Evolutionary conservation across 1,284 basidiomycete species (phyloP).

Genomic region (Agaricales sp.): DNA sequence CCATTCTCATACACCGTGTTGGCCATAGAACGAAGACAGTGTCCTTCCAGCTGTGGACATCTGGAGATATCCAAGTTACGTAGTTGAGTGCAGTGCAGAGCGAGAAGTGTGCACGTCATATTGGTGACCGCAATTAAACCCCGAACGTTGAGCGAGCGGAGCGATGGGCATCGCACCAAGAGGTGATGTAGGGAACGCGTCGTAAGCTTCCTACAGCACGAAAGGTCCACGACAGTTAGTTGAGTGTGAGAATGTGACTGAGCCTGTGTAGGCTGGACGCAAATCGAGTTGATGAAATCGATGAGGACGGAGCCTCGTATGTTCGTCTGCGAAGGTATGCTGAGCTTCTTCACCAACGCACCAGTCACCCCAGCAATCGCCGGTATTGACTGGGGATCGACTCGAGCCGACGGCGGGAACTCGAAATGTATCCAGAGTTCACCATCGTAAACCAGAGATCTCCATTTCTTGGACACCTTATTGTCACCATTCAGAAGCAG

Average conservation of each 20-base stretch:
- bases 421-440: conserved; percentile 73
- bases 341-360: conserved; percentile 55
- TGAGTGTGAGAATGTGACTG: conserved; percentile 40
- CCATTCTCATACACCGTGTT: conserved; percentile 30
- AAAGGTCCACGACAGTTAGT: conserved; percentile 62
- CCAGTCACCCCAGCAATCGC: conserved; percentile 44
- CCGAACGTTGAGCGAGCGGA: conserved; percentile 55
- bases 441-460: conserved; percentile 72
- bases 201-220: conserved; percentile 61
- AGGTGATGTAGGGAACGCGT: conserved; percentile 61
- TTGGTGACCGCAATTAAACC: conserved; percentile 63
- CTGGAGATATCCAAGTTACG: conserved; percentile 62
- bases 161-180: conserved; percentile 53
- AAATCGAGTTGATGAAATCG: conserved; percentile 43
- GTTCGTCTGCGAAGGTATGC: conserved; percentile 55
- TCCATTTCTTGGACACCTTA: conserved; percentile 82
- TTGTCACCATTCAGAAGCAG: conserved; percentile 8
- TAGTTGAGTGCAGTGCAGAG: conserved; percentile 43
- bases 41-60: conserved; percentile 60
- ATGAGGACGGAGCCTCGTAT: conserved; percentile 40
- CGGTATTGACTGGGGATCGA: conserved; percentile 39
- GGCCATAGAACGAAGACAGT: conserved; percentile 42
- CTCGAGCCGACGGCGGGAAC: conserved; percentile 45
- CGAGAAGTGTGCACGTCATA: conserved; percentile 61
- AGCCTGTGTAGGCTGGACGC: conserved; percentile 26